Percentiles rank a stretch among this genome's conserved stretches.
phyloP scores from a whole-genome alignment of 2,329 filamentous ascomycete species.

The Parastagonospora avenae region DNA sequence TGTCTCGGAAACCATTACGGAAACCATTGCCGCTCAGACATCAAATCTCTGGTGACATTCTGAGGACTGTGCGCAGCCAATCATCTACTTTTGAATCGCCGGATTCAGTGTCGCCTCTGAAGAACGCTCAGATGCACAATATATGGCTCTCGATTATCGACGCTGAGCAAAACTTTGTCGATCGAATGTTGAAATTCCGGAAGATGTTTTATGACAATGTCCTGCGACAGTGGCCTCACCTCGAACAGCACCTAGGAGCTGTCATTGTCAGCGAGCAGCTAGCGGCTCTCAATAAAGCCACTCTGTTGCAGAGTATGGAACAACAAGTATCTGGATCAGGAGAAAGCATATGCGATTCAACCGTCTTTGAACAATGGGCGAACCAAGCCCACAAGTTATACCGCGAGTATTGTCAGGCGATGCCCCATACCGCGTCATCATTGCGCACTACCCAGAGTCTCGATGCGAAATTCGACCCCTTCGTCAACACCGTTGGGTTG shows the following conservation, averaged over 20 bases:
- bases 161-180: slow-evolving; percentile 31
- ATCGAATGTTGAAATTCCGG: slow-evolving; percentile 29
- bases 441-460: slow-evolving; percentile 23
- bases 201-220: slow-evolving; percentile 35
- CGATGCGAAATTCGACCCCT: slow-evolving; percentile 31
- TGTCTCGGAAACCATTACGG: slow-evolving; percentile 6
- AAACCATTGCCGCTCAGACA: slow-evolving; percentile 18
- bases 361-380: slow-evolving; percentile 30
- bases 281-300: slow-evolving; percentile 20
- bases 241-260: slow-evolving; percentile 29
- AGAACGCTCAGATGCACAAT: slow-evolving; percentile 23
- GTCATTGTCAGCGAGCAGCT: slow-evolving; percentile 27
- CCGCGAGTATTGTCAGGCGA: slow-evolving; percentile 27
- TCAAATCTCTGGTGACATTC: slow-evolving; percentile 15
- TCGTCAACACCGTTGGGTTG: slow-evolving; percentile 32
- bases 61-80: background rate
- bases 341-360: slow-evolving; percentile 22
- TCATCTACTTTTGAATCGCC: background rate
- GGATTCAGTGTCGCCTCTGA: background rate
- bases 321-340: slow-evolving; percentile 14
- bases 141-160: slow-evolving; percentile 29
- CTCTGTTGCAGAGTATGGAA: slow-evolving; percentile 26
- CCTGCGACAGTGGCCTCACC: slow-evolving; percentile 31
- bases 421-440: slow-evolving; percentile 32
- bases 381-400: slow-evolving; percentile 23